These are phyloP conservation scores for Moringa oleifera DNA, from an alignment of 345 rosid species.

Conservation along the genomic window DNA sequence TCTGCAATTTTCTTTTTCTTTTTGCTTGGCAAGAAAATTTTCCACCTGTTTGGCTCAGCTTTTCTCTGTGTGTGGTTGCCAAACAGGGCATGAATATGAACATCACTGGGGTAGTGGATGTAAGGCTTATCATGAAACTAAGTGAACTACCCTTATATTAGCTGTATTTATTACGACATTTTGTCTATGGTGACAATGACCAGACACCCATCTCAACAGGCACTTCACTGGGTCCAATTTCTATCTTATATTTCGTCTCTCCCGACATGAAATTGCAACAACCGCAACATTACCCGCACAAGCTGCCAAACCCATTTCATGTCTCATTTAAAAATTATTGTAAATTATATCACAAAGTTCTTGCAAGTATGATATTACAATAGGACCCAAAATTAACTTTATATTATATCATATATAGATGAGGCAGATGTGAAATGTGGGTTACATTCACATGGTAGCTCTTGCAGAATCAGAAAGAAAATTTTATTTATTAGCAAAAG, in stretches of 20 bases:
- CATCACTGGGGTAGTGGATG: constrained; percentile 1
- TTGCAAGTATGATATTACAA: no score
- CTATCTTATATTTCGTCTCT: not conserved
- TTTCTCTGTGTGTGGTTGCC: no score
- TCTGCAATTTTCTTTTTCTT: no score
- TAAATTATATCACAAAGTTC: no score
- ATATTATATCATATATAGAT: no score
- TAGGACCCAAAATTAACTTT: no score
- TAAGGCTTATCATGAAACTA: constrained; percentile 6
- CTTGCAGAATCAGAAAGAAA: no score
- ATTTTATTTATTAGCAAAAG: no score
- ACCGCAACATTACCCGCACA: constrained; percentile 9
- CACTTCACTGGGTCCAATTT: constrained; percentile 11
- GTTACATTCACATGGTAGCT: no score
- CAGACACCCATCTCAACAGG: constrained; percentile 13
- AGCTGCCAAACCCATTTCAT: no score
- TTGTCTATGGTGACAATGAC: constrained; percentile 26
- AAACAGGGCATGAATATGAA: not conserved
- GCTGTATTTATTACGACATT: constrained; percentile 26
- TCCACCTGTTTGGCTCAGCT: not conserved
- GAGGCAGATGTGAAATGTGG: no score
- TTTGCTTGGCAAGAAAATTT: not conserved
- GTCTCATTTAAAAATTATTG: no score
- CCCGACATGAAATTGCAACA: constrained; percentile 26
- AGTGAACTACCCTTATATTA: constrained; percentile 5